Base-by-base conservation (phyloP, 192 early-diverging fungal species). In the Podila horticola region DNA sequence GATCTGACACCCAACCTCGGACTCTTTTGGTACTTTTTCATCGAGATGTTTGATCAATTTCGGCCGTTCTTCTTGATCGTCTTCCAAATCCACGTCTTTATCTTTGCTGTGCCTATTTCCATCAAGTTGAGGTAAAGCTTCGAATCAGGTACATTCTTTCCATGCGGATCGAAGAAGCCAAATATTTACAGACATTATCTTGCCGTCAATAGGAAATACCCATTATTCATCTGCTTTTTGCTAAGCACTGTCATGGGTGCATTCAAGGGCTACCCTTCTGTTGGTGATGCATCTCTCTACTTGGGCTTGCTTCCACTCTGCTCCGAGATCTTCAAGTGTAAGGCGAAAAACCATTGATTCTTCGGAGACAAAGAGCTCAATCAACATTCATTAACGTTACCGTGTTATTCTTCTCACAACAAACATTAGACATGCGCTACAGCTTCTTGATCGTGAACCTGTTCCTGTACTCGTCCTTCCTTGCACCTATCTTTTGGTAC, bases 41-140 rank as follows among this genome's bases (percentile, higher is more conserved):
- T 96, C 62, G 98, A 99, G 82, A 97, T 99, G 83, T 99, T 99
- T 88, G 97, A 99, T 79, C 95, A 97, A 67, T 99, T 98, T 89
- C 90, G 98, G 33, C 72, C 89, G 8, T 98, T 99, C 77, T 99
- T 98, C 82, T 69, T 96, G 74, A 81, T 92, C 22, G 96, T 97
- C 3, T 98, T 99, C 82, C 97, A 99, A 84, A 85, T 99, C 31
- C 93, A 95, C n/a, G 90, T 91, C 12, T 92, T 98, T 48, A 92
- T 96, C 19, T 99, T 97, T 85, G 90, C 89, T 0, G 88, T 93
- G 0, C 98, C 98, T 0, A 77, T 98, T 4, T 81, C 91, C n/a
- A 88, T 96, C 66, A 88, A 91, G 24, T 93, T 97, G 67, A 79
- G 88, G 94, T 94, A 86, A 36, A 68, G 72, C 5, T 22, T 28